Base-by-base conservation (phyloP, 257 asterid species). In the Oldenlandia corymbosa region DNA sequence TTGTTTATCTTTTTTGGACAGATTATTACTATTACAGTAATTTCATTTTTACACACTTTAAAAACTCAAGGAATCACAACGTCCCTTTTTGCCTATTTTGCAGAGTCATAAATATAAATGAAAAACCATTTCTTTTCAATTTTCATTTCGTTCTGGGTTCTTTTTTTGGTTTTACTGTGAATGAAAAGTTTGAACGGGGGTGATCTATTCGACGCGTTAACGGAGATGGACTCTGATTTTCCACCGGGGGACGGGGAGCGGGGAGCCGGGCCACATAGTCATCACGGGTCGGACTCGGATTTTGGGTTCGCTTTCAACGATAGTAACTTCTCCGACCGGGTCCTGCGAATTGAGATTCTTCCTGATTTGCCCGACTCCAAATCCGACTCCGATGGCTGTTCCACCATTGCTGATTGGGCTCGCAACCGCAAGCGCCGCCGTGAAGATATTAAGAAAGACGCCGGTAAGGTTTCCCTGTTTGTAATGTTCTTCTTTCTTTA, bases 381-480 rank as follows among this genome's bases (percentile, higher is more conserved):
- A 61, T 68, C 88, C 49, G 87, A 74, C 62, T 64, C 73, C 48
- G 85, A 71, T 21, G 81, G 58, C 16, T 63, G 75, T 54, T 24
- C 57, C 47, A 65, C 53, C 64, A 55, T 83, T 39, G 75, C 79
- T 5, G 86, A 78, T 54, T 85, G 88, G 96, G 83, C 80, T 31
- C 76, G 85, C 42, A 85, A 79, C 50, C 85, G 94, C 65, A 91
- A 91, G 80, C 90, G 96, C 32, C 85, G 89, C 27, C 85, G 97
- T 28, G 84, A 80, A 27, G 96, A 85, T 41, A 76, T 69, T 11
- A 65, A 30, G 17, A 76, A 66, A 68, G 81, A 73, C 41, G 65
- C 67, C 64, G 93, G 94, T 85, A 76, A 20, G 39, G 39, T 34
- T 34, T 26, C 28, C 32, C 67, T 48, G 48, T 2, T 45, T 17